A percentile compares a stretch with the other conserved stretches of the same genome.
phyloP scores from a whole-genome alignment of 2,329 filamentous ascomycete genomes.

The Amesomyces nigricolor region DNA sequence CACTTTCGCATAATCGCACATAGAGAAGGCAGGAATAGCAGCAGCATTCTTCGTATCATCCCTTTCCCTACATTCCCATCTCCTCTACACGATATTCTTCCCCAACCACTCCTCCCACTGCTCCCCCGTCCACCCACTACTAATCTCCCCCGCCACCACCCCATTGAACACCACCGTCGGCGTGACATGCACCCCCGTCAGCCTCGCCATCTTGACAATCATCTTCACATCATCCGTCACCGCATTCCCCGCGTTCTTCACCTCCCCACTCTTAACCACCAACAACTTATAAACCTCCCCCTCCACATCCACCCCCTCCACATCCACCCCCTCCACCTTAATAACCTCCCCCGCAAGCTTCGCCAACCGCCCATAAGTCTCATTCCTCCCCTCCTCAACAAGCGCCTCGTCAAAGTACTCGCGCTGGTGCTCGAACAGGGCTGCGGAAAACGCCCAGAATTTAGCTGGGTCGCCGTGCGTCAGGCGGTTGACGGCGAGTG shows the following conservation, averaged over 20 bases:
- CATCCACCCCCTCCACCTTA: constrained; percentile 65
- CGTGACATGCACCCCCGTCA: constrained; percentile 82
- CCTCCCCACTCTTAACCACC: constrained; percentile 64
- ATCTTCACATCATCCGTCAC: constrained; percentile 83
- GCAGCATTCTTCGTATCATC: background rate
- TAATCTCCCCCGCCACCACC: constrained; percentile 71
- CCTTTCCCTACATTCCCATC: background rate
- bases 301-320: constrained; percentile 64
- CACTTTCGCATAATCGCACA: constrained; percentile 10
- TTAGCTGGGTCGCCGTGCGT: constrained; percentile 47
- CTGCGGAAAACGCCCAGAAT: constrained; percentile 75
- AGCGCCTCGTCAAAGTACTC: constrained; percentile 81
- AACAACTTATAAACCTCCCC: constrained; percentile 64
- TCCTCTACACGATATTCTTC: constrained; percentile 42
- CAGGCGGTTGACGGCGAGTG: constrained; percentile 68
- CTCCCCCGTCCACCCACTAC: constrained; percentile 68
- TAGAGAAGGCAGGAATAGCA: constrained; percentile 7
- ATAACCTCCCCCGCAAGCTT: constrained; percentile 61
- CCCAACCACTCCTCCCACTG: constrained; percentile 84
- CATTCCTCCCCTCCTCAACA: constrained; percentile 77
- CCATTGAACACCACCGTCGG: constrained; percentile 88
- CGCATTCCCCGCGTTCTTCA: constrained; percentile 69
- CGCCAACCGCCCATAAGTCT: constrained; percentile 74
- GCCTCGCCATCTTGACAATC: constrained; percentile 70
- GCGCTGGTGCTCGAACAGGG: constrained; percentile 60